Conservation (phyloP, 2,329 filamentous ascomycete genomes). For the Lecanicillium sp. region DNA sequence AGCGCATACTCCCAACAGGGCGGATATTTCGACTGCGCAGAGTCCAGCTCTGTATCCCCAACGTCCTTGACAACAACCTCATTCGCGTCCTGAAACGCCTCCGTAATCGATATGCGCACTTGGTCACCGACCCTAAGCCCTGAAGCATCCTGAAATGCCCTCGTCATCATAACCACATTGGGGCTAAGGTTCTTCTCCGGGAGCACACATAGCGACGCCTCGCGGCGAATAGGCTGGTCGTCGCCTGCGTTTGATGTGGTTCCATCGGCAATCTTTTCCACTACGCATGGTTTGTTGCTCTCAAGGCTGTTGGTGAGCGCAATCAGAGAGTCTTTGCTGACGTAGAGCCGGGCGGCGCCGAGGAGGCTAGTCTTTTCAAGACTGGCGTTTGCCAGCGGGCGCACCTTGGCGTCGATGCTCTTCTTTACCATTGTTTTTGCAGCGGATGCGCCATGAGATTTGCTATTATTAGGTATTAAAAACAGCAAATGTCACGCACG, state of each 20-base stretch:
- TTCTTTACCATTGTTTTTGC: conserved; percentile 21
- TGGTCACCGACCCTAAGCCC: conserved; percentile 65
- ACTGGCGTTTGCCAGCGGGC: conserved; percentile 30
- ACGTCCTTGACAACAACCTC: conserved; percentile 54
- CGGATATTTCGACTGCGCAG: conserved; percentile 16
- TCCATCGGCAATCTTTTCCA: conserved; percentile 24
- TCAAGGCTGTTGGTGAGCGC: conserved; percentile 34
- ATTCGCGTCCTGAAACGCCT: conserved; percentile 44
- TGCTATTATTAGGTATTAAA: too few species aligned
- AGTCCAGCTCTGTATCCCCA: conserved; percentile 28
- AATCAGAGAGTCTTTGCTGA: conserved; percentile 38
- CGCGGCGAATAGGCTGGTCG: conserved; percentile 20
- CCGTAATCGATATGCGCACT: conserved; percentile 49
- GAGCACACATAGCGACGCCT: conserved; percentile 42
- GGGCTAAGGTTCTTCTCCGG: conserved; percentile 55
- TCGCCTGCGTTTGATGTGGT: conserved; percentile 9
- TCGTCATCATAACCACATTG: conserved; percentile 63
- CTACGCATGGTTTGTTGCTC: conserved; percentile 31
- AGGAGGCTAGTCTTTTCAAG: conserved; percentile 32
- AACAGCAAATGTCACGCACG: too few species aligned
- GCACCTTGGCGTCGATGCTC: conserved; percentile 30
- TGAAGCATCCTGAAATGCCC: conserved; percentile 63
- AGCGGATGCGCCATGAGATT: too few species aligned
- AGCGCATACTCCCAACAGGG: conserved; percentile 28
- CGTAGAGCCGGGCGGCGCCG: conserved; percentile 38